Evolutionary conservation across 2,329 filamentous ascomycete species (phyloP), one percentile per base, ranked within the genome.

Genomic region (Arthrinium phaeospermum): DNA sequence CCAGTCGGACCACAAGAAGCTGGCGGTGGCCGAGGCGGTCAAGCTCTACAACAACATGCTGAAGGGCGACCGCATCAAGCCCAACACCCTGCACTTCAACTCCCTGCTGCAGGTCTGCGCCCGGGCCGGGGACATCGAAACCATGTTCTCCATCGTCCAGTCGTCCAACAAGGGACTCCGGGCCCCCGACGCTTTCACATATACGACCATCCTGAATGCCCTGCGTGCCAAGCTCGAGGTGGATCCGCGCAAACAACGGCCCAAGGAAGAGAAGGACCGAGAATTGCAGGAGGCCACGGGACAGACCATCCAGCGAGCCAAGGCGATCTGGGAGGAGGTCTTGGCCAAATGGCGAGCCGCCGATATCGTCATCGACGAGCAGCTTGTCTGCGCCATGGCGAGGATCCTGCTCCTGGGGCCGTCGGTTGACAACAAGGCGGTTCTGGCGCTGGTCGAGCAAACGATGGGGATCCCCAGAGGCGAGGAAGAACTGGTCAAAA

Each of bases 61-160:
- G 51, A 87, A 86, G 5, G 87, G 90, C 47, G 90, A 89, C 0
- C 85, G 87, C 10, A 85, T 97, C 69, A 87, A 91, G 75, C 92
- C 93, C 22, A 93, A 91, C 76, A 92, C 92, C 47, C 93, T 94
- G 72, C 96, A 98, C 79, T 91, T 94, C 74, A 99, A 99, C 80
- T 94, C 95, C 13, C 90, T 95, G n/a, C 85, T 99, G 64, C 91
- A 91, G 72, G 93, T 96, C 12, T 98, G 95, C 80, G 89, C 92
- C 68, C 88, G 90, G 72, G 92, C 93, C 4, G 81, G 86, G 16
- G 92, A 98, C 79, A 87, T 97, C 81, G 94, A 98, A 76, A 89
- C 91, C 22, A 84, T 98, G 76, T 97, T 96, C 86, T 88, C 89
- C 71, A 88, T 98, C 75, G 90, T 92, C 61, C 88, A 90, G n/a